Evolutionary conservation across 1,139 yeast species (phyloP).

Genomic region (Yamadazyma dendronema): DNA sequence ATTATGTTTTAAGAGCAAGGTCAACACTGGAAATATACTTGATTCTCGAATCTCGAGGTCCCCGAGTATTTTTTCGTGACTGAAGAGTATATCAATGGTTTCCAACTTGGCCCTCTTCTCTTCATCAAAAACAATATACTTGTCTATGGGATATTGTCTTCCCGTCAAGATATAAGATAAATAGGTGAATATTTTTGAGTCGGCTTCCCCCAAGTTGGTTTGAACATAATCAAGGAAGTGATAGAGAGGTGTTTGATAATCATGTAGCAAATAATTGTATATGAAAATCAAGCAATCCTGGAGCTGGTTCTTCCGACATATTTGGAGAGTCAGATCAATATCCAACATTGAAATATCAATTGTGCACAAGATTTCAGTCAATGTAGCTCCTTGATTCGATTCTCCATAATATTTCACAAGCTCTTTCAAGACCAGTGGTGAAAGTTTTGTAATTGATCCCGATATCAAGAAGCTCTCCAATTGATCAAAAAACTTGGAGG

Average conservation of each 20-base stretch:
- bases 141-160: conserved; percentile 72
- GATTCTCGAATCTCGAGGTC: conserved; percentile 20
- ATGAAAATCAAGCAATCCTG: conserved; percentile 64
- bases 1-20: conserved; percentile 46
- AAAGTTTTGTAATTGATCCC: conserved; percentile 45
- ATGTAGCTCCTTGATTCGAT: conserved; percentile 38
- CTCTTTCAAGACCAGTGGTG: conserved; percentile 61
- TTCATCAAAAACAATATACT: conserved; percentile 30
- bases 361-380: conserved; percentile 66
- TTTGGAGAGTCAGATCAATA: conserved; percentile 62
- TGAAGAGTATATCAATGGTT: conserved; percentile 56
- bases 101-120: conserved; percentile 40
- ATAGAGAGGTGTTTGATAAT: conserved; percentile 64
- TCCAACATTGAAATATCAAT: conserved; percentile 68
- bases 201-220: conserved; percentile 25
- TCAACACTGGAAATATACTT: conserved; percentile 60
- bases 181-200: conserved; percentile 52
- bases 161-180: conserved; percentile 72
- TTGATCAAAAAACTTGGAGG: conserved; percentile 44
- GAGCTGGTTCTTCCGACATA: conserved; percentile 55
- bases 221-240: conserved; percentile 49
- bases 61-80: conserved; percentile 8
- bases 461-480: conserved; percentile 52
- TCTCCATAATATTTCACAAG: conserved; percentile 53
- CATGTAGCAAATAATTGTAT: conserved; percentile 64